Evolutionary conservation across 768 basidiomycete genomes (phyloP).

Genomic region (Tylopilus felleus): DNA sequence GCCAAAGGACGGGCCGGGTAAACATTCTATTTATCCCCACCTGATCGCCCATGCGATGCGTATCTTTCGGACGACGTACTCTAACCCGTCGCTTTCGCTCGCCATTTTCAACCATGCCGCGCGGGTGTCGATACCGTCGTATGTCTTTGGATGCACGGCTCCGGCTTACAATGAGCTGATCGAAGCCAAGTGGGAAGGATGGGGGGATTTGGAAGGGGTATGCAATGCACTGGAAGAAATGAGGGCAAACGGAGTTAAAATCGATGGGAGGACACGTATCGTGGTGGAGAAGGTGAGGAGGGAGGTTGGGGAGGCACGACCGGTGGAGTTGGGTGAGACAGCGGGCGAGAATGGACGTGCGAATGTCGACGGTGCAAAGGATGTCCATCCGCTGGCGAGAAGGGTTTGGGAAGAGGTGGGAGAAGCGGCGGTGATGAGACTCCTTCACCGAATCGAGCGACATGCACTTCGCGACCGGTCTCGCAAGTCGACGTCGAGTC

Average conservation of each 20-base stretch:
- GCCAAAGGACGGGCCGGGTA: conserved; percentile 36
- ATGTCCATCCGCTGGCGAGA: conserved; percentile 36
- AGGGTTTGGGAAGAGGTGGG: conserved; percentile 42
- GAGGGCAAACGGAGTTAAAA: conserved; percentile 70
- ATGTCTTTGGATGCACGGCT: conserved; percentile 87
- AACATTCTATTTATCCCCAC: conserved; percentile 67
- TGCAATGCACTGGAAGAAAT: conserved; percentile 76
- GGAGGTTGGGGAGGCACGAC: conserved; percentile 54
- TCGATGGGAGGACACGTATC: conserved; percentile 56
- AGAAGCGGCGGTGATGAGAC: conserved; percentile 48
- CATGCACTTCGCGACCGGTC: conserved; percentile 29
- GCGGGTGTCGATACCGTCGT: conserved; percentile 70
- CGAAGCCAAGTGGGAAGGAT: conserved; percentile 77
- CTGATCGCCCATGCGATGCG: conserved; percentile 76
- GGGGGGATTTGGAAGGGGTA: conserved; percentile 79
- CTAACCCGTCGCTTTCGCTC: conserved; percentile 77
- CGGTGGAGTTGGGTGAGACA: conserved; percentile 34
- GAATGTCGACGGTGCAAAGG: background rate
- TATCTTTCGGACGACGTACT: conserved; percentile 73
- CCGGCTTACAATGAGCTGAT: conserved; percentile 87
- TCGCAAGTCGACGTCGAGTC: conserved; percentile 9
- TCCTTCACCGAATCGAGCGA: conserved; percentile 51
- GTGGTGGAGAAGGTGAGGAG: conserved; percentile 62
- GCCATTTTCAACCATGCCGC: conserved; percentile 80
- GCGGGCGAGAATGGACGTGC: background rate